Base-by-base conservation (phyloP, 176 grass and related monocot genomes). In the Eleusine coracana region DNA sequence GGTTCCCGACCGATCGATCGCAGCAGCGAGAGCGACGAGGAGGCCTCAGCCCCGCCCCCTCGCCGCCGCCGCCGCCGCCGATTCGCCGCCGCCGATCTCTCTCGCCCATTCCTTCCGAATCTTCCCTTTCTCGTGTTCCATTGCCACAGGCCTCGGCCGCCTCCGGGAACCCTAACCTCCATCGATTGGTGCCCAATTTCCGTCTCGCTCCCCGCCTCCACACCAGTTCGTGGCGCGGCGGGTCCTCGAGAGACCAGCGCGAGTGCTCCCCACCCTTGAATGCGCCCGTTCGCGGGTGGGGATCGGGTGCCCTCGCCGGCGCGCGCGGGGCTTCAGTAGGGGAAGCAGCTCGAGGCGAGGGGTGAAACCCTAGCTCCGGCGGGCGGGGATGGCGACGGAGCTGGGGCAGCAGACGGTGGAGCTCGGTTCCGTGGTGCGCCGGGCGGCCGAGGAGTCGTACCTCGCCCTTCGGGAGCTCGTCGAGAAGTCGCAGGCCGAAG, bases 381-480 rank as follows among this genome's bases (percentile, higher is more conserved):
- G 50, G 54, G 34, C 66, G 73, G 73, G 61, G 38, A 93, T 93
- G 92, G 83, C 87, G 60, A 89, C 63, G 69, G 89, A 96, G 85
- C 82, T 96, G 80, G 91, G 96, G 74, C 91, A 93, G 69, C 88
- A 96, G 96, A 99, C 89, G 44, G 93, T 94, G 80, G 91, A 96
- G 89, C 85, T 99, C 77, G 92, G 93, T 10, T 83, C 93, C 34
- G 87, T 99, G 72, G 93, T 99, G 40, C 87, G 86, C 50, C 83
- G 96, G 68, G 85, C 93, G 34, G 85, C 96, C 21, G 96, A 96
- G 83, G 96, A 96, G 66, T 99, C 96, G 4, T 99, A 99, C 75
- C 91, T 99, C 49, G 89, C 96, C 18, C 81, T 99, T 40, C 92
- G 94, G 83, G 96, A 99, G 85, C 89, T 99, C 60, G 96, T 99